Conservation (phyloP, 1,139 yeast species). For the Debaryomyces udenii region DNA sequence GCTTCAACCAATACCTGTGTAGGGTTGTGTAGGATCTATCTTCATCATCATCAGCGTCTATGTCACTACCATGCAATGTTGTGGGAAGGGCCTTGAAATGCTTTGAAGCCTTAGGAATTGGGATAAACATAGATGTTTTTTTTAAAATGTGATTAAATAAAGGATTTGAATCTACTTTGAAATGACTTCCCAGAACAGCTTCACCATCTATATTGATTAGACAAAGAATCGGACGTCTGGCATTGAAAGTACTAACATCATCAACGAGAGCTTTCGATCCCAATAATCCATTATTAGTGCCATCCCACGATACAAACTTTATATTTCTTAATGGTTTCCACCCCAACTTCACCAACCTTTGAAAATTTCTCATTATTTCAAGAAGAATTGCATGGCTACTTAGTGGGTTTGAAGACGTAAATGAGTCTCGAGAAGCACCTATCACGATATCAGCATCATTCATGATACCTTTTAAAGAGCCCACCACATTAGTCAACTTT, state of each 20-base stretch:
- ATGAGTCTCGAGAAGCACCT: slow-evolving; percentile 47
- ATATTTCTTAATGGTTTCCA: slow-evolving; percentile 51
- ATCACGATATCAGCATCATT: slow-evolving; percentile 46
- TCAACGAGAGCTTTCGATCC: slow-evolving; percentile 34
- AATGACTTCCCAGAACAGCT: slow-evolving; percentile 42
- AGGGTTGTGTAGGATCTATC: slow-evolving; percentile 34
- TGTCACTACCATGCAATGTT: slow-evolving; percentile 13
- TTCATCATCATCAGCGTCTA: slow-evolving; percentile 23
- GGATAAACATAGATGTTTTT: slow-evolving; percentile 36
- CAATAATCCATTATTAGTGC: slow-evolving; percentile 35
- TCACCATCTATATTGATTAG: slow-evolving; percentile 47
- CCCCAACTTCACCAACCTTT: slow-evolving; percentile 35
- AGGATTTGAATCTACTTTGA: slow-evolving; percentile 42
- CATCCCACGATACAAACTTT: slow-evolving; percentile 50
- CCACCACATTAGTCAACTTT: slow-evolving; percentile 38
- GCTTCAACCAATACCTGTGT: slow-evolving; percentile 41
- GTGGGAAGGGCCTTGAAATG: slow-evolving; percentile 15
- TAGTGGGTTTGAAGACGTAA: slow-evolving; percentile 40
- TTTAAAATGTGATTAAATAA: slow-evolving; percentile 36
- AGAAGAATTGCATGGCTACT: slow-evolving; percentile 46
- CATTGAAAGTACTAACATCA: slow-evolving; percentile 24
- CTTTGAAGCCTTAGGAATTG: slow-evolving; percentile 30
- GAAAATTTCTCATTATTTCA: slow-evolving; percentile 45
- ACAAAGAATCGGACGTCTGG: slow-evolving; percentile 32
- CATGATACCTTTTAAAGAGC: slow-evolving; percentile 40